phyloP scores from a whole-genome alignment of 768 basidiomycete genomes.

The Plicaturopsis crispa region DNA sequence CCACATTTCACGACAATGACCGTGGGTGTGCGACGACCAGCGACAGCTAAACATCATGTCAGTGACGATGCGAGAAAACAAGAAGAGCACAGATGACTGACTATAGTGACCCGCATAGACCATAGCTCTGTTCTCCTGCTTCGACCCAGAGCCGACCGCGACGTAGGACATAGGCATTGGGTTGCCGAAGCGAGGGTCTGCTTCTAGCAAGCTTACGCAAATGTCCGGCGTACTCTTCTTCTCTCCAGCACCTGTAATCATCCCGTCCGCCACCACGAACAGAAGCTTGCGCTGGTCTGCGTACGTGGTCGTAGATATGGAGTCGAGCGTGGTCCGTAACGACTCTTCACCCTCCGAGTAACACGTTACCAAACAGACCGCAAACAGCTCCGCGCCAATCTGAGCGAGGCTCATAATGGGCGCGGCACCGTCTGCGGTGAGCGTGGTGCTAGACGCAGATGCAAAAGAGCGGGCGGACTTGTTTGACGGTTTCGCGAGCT shows the following conservation, averaged over 20 bases:
- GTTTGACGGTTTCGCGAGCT: slow-evolving; percentile 34
- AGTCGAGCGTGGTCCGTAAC: slow-evolving; percentile 85
- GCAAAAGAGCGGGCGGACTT: slow-evolving; percentile 44
- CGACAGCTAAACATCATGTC: slow-evolving; percentile 42
- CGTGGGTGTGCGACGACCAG: slow-evolving; percentile 88
- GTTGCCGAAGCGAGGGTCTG: slow-evolving; percentile 93
- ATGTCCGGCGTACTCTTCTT: slow-evolving; percentile 95
- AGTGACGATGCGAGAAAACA: slow-evolving; percentile 2
- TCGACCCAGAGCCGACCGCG: slow-evolving; percentile 85
- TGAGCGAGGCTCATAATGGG: slow-evolving; percentile 71
- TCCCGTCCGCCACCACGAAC: slow-evolving; percentile 94
- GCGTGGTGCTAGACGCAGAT: slow-evolving; percentile 48
- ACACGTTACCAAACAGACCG: slow-evolving; percentile 93
- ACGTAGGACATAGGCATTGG: slow-evolving; percentile 91
- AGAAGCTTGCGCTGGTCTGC: slow-evolving; percentile 89
- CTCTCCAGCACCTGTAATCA: slow-evolving; percentile 98
- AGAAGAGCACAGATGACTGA: slow-evolving; percentile 32
- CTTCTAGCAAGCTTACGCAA: slow-evolving; percentile 85
- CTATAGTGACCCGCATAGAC: slow-evolving; percentile 99
- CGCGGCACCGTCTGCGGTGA: slow-evolving; percentile 35
- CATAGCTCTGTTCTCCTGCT: slow-evolving; percentile 91
- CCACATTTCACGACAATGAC: slow-evolving; percentile 96
- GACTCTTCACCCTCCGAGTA: slow-evolving; percentile 97
- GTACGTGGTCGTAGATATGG: slow-evolving; percentile 85
- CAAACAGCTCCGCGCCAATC: slow-evolving; percentile 93